Conservation (phyloP, 2,329 filamentous ascomycete species). For the Geosmithia morbida region DNA sequence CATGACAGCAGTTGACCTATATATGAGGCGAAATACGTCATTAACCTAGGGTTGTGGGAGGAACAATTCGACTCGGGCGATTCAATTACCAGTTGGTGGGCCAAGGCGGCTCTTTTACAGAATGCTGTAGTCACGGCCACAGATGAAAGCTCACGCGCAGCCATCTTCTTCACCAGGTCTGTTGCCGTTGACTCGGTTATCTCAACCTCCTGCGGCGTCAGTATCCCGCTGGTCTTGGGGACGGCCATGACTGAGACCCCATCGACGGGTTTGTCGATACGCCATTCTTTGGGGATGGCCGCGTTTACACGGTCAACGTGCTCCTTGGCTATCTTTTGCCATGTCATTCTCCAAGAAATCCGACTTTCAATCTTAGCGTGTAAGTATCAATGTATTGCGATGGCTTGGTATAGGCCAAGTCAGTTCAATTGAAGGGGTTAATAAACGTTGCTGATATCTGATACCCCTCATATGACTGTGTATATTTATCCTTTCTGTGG, state of each 20-base stretch:
- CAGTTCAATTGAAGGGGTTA: too few species aligned
- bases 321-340: slow-evolving; percentile 1
- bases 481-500: too few species aligned
- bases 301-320: slow-evolving; percentile 1
- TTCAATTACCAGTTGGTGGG: slow-evolving; percentile 4
- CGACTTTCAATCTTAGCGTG: neutral
- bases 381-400: neutral
- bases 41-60: too few species aligned
- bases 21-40: too few species aligned
- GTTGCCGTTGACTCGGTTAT: slow-evolving; percentile 1
- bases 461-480: too few species aligned
- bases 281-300: slow-evolving; percentile 2
- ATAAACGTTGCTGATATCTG: too few species aligned
- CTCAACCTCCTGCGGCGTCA: slow-evolving; percentile 1
- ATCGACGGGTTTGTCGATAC: neutral
- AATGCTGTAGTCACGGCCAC: slow-evolving; percentile 4
- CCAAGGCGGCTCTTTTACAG: slow-evolving; percentile 4
- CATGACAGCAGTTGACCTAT: too few species aligned
- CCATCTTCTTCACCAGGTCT: slow-evolving; percentile 1
- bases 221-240: neutral
- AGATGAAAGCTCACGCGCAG: slow-evolving; percentile 1
- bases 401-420: neutral
- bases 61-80: too few species aligned
- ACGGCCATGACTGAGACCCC: neutral
- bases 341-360: neutral